Conservation (phyloP, 495 filamentous ascomycete genomes). For the Penicillium alfredii region DNA sequence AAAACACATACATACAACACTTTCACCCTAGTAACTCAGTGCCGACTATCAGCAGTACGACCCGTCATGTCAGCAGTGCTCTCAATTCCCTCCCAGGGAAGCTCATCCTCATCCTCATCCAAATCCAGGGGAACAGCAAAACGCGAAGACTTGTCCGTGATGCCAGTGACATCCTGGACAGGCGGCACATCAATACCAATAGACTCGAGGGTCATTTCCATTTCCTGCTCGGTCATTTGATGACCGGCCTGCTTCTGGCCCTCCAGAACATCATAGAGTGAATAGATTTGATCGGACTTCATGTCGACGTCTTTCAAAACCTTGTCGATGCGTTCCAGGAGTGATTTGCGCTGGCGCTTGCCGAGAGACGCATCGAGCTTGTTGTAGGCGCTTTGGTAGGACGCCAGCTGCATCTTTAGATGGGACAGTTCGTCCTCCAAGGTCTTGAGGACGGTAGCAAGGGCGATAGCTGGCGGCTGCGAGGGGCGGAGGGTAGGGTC, state of each 20-base stretch:
- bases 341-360: conserved; percentile 59
- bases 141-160: conserved; percentile 27
- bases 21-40: conserved; percentile 4
- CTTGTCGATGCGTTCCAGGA: conserved; percentile 59
- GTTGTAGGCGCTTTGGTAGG: conserved; percentile 56
- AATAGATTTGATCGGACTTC: conserved; percentile 85
- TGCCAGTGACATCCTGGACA: conserved; percentile 28
- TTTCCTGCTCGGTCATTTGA: conserved; percentile 58
- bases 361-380: conserved; percentile 61
- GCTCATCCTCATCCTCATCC: conserved; percentile 37
- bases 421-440: conserved; percentile 80
- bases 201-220: conserved; percentile 61
- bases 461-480: conserved; percentile 64
- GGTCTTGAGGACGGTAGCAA: conserved; percentile 73
- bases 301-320: conserved; percentile 61
- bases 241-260: conserved; percentile 63
- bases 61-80: conserved; percentile 45
- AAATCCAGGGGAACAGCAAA: conserved; percentile 25
- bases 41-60: conserved; percentile 9
- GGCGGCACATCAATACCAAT: conserved; percentile 44
- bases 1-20: no score
- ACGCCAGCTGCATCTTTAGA: conserved; percentile 60
- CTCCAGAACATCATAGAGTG: conserved; percentile 84
- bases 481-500: conserved; percentile 74
- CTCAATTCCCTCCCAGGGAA: conserved; percentile 51